A percentile compares a stretch with the other conserved stretches of the same genome.
Evolutionary conservation across 805 yeast species (phyloP).

Genomic region (Candida michaelii): DNA sequence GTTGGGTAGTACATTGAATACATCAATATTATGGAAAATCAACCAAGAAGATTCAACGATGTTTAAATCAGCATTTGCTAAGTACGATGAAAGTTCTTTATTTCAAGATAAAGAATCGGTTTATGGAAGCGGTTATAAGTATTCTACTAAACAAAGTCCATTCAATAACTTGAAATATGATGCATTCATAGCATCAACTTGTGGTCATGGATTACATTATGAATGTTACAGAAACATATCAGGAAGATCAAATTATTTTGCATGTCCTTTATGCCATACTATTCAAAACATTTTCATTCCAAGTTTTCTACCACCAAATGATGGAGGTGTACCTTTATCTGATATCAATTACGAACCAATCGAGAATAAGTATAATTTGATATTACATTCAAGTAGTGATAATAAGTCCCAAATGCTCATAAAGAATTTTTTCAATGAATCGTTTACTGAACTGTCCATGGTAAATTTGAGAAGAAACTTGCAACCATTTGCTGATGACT

Average conservation of each 20-base stretch:
- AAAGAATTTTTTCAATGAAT: conserved; percentile 21
- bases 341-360: conserved; percentile 15
- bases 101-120: conserved; percentile 17
- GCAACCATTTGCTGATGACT: conserved; percentile 18
- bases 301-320: conserved; percentile 29
- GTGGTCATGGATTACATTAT: conserved; percentile 56
- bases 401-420: conserved; percentile 28
- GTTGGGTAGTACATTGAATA: conserved; percentile 49
- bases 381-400: conserved; percentile 22
- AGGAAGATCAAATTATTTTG: conserved; percentile 23
- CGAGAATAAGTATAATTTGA: conserved; percentile 20
- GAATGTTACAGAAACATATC: conserved; percentile 39
- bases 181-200: conserved; percentile 37
- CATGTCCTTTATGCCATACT: conserved; percentile 54
- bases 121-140: conserved; percentile 19
- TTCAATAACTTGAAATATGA: conserved; percentile 16
- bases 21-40: conserved; percentile 51
- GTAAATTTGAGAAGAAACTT: conserved; percentile 9
- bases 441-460: conserved; percentile 8
- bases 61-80: conserved; percentile 24
- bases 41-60: conserved; percentile 12
- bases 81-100: conserved; percentile 15
- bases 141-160: conserved; percentile 7
- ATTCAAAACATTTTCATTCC: conserved; percentile 48
- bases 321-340: conserved; percentile 15